phyloP scores from a whole-genome alignment of 495 filamentous ascomycete species.

The Penicillium nucicola region DNA sequence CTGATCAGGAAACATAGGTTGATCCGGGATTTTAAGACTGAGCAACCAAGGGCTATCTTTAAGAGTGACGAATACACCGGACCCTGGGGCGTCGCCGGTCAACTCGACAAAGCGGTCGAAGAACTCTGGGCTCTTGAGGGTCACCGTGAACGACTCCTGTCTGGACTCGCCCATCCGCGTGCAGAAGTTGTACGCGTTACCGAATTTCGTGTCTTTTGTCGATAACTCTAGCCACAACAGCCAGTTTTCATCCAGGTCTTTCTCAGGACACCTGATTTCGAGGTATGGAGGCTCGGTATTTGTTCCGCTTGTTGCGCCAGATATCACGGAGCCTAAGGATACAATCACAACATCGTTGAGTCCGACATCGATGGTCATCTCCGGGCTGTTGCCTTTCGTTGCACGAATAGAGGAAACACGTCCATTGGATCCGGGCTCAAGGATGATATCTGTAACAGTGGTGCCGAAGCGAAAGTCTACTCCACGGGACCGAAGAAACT shows the following conservation, averaged over 20 bases:
- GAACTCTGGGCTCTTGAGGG: constrained; percentile 30
- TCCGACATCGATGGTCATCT: constrained; percentile 8
- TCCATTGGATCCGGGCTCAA: constrained; percentile 6
- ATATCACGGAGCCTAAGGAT: constrained; percentile 20
- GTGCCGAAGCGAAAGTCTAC: constrained; percentile 37
- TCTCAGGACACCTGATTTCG: not conserved
- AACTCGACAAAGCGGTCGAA: constrained; percentile 20
- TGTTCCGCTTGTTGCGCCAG: constrained; percentile 17
- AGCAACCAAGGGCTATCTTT: constrained; percentile 36
- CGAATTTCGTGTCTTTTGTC: constrained; percentile 20
- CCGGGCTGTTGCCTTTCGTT: not conserved
- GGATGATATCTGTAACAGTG: constrained; percentile 12
- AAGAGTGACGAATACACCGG: constrained; percentile 31
- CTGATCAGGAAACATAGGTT: constrained; percentile 34
- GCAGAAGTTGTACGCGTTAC: constrained; percentile 36
- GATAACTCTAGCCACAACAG: constrained; percentile 20
- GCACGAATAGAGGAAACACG: constrained; percentile 14
- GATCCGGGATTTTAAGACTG: constrained; percentile 34
- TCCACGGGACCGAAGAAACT: constrained; percentile 33
- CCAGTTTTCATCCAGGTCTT: constrained; percentile 20
- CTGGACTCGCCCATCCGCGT: constrained; percentile 24
- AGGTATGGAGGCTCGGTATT: constrained; percentile 8
- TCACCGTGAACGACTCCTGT: constrained; percentile 38
- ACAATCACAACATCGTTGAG: constrained; percentile 22
- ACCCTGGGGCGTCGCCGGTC: constrained; percentile 30